Conservation (phyloP, 495 filamentous ascomycete species). For the Staphylotrichum longicolle region DNA sequence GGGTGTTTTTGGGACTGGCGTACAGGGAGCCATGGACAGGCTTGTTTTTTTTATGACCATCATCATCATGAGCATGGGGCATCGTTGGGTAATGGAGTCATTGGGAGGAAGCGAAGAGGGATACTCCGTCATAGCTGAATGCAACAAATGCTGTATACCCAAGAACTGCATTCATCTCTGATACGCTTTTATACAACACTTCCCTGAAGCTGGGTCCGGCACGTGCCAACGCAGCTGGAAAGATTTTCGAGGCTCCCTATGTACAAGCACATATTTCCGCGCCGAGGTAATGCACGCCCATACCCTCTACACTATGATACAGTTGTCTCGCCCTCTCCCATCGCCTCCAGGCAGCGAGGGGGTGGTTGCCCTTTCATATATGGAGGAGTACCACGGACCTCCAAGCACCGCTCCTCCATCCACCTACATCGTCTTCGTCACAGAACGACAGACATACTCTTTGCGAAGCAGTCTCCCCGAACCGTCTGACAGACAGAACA, state of each 20-base stretch:
- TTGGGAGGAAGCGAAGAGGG: conserved; percentile 19
- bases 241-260: conserved; percentile 4
- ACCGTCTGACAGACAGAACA: too few relatives aligned
- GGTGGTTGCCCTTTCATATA: too few relatives aligned
- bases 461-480: too few relatives aligned
- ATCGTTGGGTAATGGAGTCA: conserved; percentile 19
- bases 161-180: background rate
- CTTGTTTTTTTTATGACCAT: background rate
- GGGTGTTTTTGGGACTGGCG: background rate
- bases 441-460: too few relatives aligned
- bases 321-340: conserved; percentile 3
- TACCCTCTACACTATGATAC: conserved; percentile 32
- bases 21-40: background rate
- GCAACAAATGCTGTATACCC: background rate
- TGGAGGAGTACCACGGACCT: too few relatives aligned
- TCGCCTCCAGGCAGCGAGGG: background rate
- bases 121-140: conserved; percentile 19
- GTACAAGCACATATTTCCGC: conserved; percentile 13
- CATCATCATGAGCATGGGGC: background rate
- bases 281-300: conserved; percentile 25
- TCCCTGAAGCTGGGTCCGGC: background rate
- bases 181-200: conserved; percentile 4
- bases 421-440: too few relatives aligned
- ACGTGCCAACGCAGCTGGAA: background rate
- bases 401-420: too few relatives aligned